A percentile compares a stretch with the other conserved stretches of the same genome.
Conservation (phyloP, 805 yeast genomes). For the Blastobotrys terrestris region DNA sequence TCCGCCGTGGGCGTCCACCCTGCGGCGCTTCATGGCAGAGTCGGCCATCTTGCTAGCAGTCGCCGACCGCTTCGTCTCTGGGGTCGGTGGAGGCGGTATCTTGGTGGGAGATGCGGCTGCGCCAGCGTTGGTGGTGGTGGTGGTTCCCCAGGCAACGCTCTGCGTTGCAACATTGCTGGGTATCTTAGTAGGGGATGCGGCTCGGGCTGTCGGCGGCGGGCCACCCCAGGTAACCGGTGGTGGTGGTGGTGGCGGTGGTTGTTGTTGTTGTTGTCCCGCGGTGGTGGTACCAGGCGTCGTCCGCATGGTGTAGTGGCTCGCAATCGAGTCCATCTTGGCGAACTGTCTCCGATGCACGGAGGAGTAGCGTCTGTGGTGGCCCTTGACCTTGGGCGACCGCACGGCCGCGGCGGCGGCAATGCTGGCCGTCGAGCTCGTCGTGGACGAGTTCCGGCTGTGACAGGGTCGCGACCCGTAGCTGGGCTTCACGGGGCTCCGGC, state of each 20-base stretch:
- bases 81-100: background rate
- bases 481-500: background rate
- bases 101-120: background rate
- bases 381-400: background rate
- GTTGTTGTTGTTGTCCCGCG: too few relatives aligned
- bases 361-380: conserved; percentile 19
- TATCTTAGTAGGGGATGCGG: too few relatives aligned
- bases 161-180: too few relatives aligned
- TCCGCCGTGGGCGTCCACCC: conserved; percentile 6
- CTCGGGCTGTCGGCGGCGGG: too few relatives aligned
- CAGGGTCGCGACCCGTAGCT: background rate
- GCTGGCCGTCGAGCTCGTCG: background rate
- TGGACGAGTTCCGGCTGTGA: background rate
- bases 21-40: conserved; percentile 17
- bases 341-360: conserved; percentile 23
- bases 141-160: too few relatives aligned
- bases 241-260: too few relatives aligned
- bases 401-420: conserved; percentile 2
- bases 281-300: too few relatives aligned
- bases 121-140: too few relatives aligned
- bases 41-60: conserved; percentile 1
- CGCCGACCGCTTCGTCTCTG: conserved; percentile 6
- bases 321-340: conserved; percentile 24
- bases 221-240: too few relatives aligned
- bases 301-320: conserved; percentile 15